Evolutionary conservation across 371 early-diverging fungal species (phyloP).

Genomic region (Chytridiales sp.): DNA sequence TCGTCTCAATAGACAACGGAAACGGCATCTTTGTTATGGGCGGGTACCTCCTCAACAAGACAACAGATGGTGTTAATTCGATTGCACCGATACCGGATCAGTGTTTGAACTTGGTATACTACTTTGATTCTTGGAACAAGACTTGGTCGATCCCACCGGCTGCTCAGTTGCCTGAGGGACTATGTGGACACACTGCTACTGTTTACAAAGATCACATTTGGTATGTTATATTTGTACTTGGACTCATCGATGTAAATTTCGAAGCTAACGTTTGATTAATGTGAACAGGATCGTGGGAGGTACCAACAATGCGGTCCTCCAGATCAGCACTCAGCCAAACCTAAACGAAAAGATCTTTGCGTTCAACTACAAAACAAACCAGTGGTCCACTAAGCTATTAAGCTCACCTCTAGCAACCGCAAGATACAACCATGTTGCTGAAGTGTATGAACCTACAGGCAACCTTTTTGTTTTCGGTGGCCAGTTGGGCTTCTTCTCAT

Average conservation of each 20-base stretch:
- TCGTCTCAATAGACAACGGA: no score
- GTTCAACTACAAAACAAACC: background rate
- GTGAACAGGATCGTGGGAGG: conserved; percentile 15
- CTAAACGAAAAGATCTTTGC: conserved; percentile 1
- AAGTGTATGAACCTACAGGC: background rate
- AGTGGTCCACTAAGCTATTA: background rate
- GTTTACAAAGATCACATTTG: background rate
- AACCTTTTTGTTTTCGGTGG: conserved; percentile 15
- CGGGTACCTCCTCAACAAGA: no score
- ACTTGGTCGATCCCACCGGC: no score
- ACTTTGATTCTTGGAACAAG: no score
- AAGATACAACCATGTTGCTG: conserved; percentile 17
- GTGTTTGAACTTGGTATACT: no score
- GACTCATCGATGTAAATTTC: background rate
- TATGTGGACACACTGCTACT: conserved; percentile 15
- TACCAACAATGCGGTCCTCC: conserved; percentile 6
- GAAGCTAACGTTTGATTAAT: background rate
- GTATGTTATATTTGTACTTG: background rate
- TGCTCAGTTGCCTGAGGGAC: conserved; percentile 18
- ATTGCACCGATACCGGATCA: no score
- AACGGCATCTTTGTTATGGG: no score
- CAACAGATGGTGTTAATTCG: no score
- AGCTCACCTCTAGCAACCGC: background rate
- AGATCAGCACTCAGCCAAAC: background rate
- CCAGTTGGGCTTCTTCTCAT: conserved; percentile 5